Conservation (phyloP, 495 filamentous ascomycete species). For the Poronia punctata region DNA sequence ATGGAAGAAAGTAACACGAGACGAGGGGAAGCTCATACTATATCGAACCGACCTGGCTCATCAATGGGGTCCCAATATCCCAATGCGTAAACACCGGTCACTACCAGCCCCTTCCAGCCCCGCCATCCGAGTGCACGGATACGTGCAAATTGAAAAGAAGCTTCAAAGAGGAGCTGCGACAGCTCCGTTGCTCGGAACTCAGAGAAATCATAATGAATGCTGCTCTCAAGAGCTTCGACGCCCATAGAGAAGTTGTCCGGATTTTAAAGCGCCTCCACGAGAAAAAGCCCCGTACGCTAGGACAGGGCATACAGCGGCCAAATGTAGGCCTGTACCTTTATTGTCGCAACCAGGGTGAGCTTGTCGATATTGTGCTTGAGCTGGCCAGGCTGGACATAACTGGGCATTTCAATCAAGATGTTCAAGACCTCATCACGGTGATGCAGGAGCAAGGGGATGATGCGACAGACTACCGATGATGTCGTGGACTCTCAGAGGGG, state of each 20-base stretch:
- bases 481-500: no score
- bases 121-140: neutral
- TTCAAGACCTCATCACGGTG: neutral
- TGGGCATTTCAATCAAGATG: constrained; percentile 1
- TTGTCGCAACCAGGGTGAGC: constrained; percentile 4
- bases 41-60: constrained; percentile 8
- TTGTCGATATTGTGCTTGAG: constrained; percentile 7
- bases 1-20: neutral
- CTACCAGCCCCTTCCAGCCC: neutral
- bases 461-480: no score
- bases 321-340: constrained; percentile 7
- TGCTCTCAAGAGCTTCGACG: constrained; percentile 3
- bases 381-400: neutral
- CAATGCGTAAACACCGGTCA: neutral
- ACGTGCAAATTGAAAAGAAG: neutral
- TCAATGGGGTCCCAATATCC: constrained; percentile 4
- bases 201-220: constrained; percentile 10
- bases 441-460: constrained; percentile 6
- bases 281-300: neutral
- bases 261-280: constrained; percentile 8
- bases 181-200: constrained; percentile 6
- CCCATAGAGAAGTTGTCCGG: constrained; percentile 3
- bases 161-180: neutral
- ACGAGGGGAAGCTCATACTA: neutral
- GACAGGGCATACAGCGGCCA: neutral